These are phyloP conservation scores for Suhomyces bolitotheri DNA, from an alignment of 1,139 yeast genomes.

Conservation along the genomic window DNA sequence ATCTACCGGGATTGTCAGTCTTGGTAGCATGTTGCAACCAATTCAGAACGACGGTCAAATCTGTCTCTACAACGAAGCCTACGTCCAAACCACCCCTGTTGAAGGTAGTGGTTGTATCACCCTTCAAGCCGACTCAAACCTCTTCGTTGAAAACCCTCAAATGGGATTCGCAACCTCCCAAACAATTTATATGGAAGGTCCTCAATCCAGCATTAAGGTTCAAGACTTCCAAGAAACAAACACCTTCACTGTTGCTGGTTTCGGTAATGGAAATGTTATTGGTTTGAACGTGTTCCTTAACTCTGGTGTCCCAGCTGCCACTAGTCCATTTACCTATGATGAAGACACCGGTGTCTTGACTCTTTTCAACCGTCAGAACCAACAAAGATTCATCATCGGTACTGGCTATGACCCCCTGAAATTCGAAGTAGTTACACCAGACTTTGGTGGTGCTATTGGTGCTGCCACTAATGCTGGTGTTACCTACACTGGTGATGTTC, in stretches of 20 bases:
- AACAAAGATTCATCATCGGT: conserved; percentile 22
- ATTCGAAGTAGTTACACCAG: conserved; percentile 18
- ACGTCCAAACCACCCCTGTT: conserved; percentile 27
- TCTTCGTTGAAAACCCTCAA: conserved; percentile 21
- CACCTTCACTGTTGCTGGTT: conserved; percentile 32
- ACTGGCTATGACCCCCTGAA: conserved; percentile 20
- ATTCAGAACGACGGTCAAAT: conserved; percentile 33
- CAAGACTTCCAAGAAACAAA: conserved; percentile 20
- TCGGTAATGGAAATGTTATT: conserved; percentile 32
- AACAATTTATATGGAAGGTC: conserved; percentile 24
- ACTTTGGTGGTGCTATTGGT: conserved; percentile 15
- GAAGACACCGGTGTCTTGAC: conserved; percentile 20
- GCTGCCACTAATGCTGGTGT: conserved; percentile 18
- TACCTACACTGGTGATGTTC: conserved; percentile 19
- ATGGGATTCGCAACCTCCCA: conserved; percentile 21
- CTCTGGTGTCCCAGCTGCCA: not conserved
- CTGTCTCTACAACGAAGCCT: conserved; percentile 28
- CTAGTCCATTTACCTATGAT: conserved; percentile 13
- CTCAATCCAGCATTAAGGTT: conserved; percentile 23
- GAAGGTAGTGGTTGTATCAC: conserved; percentile 33
- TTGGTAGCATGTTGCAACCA: conserved; percentile 22
- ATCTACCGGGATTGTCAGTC: conserved; percentile 19
- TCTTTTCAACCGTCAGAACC: conserved; percentile 8
- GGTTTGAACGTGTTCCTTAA: conserved; percentile 24
- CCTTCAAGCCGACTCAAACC: conserved; percentile 23